Conservation (phyloP, 495 filamentous ascomycete species). For the Pseudoneurospora amorphoporcata region DNA sequence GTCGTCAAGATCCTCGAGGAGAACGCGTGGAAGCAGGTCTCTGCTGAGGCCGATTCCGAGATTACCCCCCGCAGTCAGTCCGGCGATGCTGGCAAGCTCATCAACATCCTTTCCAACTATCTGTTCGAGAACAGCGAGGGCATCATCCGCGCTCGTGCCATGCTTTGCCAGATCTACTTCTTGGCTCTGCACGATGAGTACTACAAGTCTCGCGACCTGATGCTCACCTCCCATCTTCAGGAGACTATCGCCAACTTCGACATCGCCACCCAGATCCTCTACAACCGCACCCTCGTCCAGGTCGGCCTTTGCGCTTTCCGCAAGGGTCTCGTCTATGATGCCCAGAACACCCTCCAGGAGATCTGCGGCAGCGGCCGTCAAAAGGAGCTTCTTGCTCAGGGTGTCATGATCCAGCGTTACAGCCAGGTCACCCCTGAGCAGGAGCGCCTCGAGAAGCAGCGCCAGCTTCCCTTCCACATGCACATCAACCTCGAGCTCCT, state of each 20-base stretch:
- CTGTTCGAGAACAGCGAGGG: constrained; percentile 89
- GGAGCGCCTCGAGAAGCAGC: constrained; percentile 89
- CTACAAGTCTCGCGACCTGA: constrained; percentile 94
- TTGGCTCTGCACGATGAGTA: constrained; percentile 93
- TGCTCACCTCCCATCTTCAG: constrained; percentile 99
- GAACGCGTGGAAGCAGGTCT: constrained; percentile 79
- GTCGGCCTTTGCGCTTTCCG: constrained; percentile 98
- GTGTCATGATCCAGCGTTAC: constrained; percentile 94
- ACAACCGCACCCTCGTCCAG: constrained; percentile 96
- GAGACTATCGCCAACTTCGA: constrained; percentile 94
- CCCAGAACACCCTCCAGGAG: constrained; percentile 91
- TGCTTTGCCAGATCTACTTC: constrained; percentile 98
- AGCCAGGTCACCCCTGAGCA: constrained; percentile 93
- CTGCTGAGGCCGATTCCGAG: constrained; percentile 56
- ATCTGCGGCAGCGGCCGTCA: constrained; percentile 94
- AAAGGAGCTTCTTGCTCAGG: constrained; percentile 96
- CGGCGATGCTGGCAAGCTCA: constrained; percentile 58
- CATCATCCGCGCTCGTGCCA: constrained; percentile 89
- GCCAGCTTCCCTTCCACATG: constrained; percentile 98
- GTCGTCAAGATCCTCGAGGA: constrained; percentile 89
- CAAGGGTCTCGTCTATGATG: constrained; percentile 90
- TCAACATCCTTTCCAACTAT: constrained; percentile 86
- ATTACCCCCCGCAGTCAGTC: constrained; percentile 63
- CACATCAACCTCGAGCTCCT: constrained; percentile 99
- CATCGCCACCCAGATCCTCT: constrained; percentile 93